phyloP scores from a whole-genome alignment of 148 eudicot species.

The Drosera capensis region DNA sequence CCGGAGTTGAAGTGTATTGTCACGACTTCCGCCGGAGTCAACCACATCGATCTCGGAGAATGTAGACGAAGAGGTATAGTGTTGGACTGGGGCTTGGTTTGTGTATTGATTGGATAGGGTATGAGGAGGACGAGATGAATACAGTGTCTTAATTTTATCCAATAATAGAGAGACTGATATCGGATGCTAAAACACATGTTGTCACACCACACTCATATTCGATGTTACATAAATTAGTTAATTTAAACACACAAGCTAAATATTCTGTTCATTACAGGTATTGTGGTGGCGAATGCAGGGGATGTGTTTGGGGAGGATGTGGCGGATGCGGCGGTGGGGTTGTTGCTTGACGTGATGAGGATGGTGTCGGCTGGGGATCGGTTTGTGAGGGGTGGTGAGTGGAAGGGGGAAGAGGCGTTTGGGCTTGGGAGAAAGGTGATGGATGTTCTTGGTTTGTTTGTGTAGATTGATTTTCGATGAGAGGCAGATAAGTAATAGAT shows the following conservation, averaged over 20 bases:
- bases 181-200: no score
- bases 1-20: constrained; percentile 44
- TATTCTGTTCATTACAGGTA: no score
- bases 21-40: constrained; percentile 45
- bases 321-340: constrained; percentile 53
- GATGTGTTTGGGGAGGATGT: constrained; percentile 30
- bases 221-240: no score
- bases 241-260: no score
- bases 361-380: constrained; percentile 34
- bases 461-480: not conserved
- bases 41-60: constrained; percentile 50
- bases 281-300: constrained; percentile 32
- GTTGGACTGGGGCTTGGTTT: no score
- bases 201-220: no score
- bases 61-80: constrained; percentile 55
- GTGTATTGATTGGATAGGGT: no score
- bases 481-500: no score
- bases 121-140: no score
- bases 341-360: constrained; percentile 50
- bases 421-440: not conserved
- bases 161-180: no score
- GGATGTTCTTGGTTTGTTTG: not conserved
- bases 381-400: constrained; percentile 34
- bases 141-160: no score
- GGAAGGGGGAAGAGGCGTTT: constrained; percentile 20